Base-by-base conservation (phyloP, 1,284 basidiomycete species). In the Cryptococcus sp. region DNA sequence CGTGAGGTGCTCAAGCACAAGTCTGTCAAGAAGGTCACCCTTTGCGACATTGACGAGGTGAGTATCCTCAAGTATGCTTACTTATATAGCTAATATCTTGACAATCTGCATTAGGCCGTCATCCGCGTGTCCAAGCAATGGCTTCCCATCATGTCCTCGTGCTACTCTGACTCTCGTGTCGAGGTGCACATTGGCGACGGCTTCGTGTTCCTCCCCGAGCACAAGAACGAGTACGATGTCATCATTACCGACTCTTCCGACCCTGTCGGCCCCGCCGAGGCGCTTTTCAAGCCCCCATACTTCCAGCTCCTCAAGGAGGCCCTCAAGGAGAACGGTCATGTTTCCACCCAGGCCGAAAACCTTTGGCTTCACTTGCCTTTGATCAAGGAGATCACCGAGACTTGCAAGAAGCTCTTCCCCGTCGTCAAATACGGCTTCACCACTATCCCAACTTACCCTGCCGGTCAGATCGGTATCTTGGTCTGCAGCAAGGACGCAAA, bases 241-340 rank as follows among this genome's bases (percentile, higher is more conserved):
- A 98, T 99, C 82, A 90, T 99, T 82, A 99, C 93, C 65, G 95
- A 99, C 80, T 98, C 94, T 40, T 98, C 94, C 23, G 96, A 99
- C 80, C 95, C 96, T 48, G 93, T 97, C 60, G 95, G 96, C 43
- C 95, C 95, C 46, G 95, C 95, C 52, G 88, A 88, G 59, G 86
- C 90, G 26, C 88, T 99, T 66, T 99, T 99, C 85, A 86, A 99
- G 81, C 91, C 93, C 78, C 91, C 94, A 1, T 99, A 97, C 85
- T 99, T 98, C 82, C 85, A 93, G 75, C 87, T 99, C 50, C 85
- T 99, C 62, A 86, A 92, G 75, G 87, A 91, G 67, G 91, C 95
- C 0, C 85, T 99, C 66, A 83, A 88, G 52, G 89, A 89, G 3
- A 93, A 92, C 50, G 95, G 95, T 29, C 87, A 93, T 78, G 95